A percentile compares a stretch with the other conserved stretches of the same genome.
phyloP scores from a whole-genome alignment of 768 basidiomycete genomes.

The Suillus bovinus region DNA sequence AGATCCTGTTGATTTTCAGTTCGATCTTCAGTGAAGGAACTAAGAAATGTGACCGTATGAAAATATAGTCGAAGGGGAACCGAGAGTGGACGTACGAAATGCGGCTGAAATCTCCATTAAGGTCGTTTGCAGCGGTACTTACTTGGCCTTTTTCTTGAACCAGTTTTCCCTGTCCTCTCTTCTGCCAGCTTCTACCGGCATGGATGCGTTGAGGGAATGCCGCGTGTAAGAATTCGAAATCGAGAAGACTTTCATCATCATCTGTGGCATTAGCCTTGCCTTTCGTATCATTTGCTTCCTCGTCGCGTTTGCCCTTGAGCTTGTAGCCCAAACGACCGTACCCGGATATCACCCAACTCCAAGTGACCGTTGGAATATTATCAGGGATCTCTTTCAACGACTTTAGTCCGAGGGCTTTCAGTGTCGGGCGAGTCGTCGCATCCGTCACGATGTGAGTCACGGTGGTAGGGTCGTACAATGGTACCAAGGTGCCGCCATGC shows the following conservation, averaged over 20 bases:
- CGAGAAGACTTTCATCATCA: slow-evolving; percentile 22
- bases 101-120: slow-evolving; percentile 38
- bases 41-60: neutral
- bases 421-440: slow-evolving; percentile 24
- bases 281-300: slow-evolving; percentile 14
- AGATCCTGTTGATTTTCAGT: neutral
- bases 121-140: slow-evolving; percentile 9
- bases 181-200: slow-evolving; percentile 36
- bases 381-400: slow-evolving; percentile 57
- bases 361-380: slow-evolving; percentile 63
- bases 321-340: slow-evolving; percentile 28
- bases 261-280: slow-evolving; percentile 14
- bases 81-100: slow-evolving; percentile 44
- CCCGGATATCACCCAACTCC: slow-evolving; percentile 58
- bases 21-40: neutral
- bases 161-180: slow-evolving; percentile 7
- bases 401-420: slow-evolving; percentile 49
- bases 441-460: slow-evolving; percentile 74
- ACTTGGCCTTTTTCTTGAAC: neutral
- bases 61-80: neutral
- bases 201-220: slow-evolving; percentile 50
- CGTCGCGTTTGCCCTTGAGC: slow-evolving; percentile 5
- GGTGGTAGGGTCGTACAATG: slow-evolving; percentile 51
- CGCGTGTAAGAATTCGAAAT: slow-evolving; percentile 45
- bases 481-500: slow-evolving; percentile 61